Percentiles rank a stretch among this genome's conserved stretches.
phyloP scores from a whole-genome alignment of 2,329 filamentous ascomycete genomes.

The Fusarium sp. region DNA sequence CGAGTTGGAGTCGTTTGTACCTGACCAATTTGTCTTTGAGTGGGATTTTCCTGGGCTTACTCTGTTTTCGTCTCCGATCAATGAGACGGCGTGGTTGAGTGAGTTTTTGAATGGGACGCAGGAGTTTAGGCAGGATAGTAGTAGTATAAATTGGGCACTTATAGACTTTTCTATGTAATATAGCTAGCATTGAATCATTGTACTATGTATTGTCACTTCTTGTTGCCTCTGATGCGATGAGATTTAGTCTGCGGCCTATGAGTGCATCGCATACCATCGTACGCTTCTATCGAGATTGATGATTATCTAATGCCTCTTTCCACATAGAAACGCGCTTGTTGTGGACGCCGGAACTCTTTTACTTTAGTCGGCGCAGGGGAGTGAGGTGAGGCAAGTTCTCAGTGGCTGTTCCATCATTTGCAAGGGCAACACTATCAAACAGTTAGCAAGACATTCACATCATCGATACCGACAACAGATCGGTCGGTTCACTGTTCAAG shows the following conservation, averaged over 20 bases:
- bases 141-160: constrained; percentile 22
- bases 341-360: background rate
- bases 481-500: too few relatives aligned
- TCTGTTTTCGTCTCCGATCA: constrained; percentile 7
- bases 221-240: too few relatives aligned
- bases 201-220: background rate
- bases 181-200: accelerated
- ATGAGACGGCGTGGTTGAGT: constrained; percentile 14
- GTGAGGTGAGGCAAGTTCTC: background rate
- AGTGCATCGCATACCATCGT: too few relatives aligned
- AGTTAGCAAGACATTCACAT: background rate
- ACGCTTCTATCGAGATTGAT: too few relatives aligned
- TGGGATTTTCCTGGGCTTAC: constrained; percentile 26
- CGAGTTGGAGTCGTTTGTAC: constrained; percentile 14
- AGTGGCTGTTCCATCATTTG: background rate
- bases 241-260: too few relatives aligned
- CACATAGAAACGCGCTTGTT: background rate
- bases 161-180: constrained; percentile 14
- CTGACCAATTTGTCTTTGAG: constrained; percentile 27
- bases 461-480: too few relatives aligned
- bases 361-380: background rate
- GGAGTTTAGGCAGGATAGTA: constrained; percentile 18
- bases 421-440: background rate
- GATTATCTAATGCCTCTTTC: too few relatives aligned
- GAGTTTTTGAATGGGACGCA: constrained; percentile 10